Percentiles rank a stretch among this genome's conserved stretches.
These are phyloP conservation scores for Boletellus sp. DNA, from an alignment of 768 basidiomycete genomes.

Conservation along the genomic window DNA sequence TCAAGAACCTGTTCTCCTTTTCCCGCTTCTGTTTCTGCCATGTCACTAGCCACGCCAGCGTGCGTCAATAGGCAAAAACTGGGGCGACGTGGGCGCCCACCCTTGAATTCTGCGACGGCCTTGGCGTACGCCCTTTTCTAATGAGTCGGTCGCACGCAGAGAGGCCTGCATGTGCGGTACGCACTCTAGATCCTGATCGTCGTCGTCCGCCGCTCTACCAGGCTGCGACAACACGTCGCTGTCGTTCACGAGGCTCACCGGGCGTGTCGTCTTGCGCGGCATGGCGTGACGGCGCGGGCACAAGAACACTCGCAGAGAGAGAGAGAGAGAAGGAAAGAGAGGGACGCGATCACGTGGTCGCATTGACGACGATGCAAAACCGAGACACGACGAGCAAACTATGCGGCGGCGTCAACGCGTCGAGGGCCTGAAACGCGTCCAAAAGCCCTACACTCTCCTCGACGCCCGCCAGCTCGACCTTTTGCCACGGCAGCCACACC, in stretches of 20 bases:
- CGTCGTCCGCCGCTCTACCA: constrained; percentile 20
- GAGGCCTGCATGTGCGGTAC: background rate
- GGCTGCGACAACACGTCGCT: constrained; percentile 15
- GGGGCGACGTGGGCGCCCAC: constrained; percentile 8
- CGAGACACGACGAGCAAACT: constrained; percentile 29
- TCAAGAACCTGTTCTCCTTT: constrained; percentile 24
- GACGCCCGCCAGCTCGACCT: constrained; percentile 27
- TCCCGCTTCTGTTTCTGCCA: constrained; percentile 32
- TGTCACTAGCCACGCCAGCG: constrained; percentile 28
- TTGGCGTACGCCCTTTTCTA: constrained; percentile 27
- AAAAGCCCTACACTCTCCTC: constrained; percentile 11
- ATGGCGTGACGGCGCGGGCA: background rate
- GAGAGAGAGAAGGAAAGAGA: background rate
- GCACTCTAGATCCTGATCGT: constrained; percentile 29
- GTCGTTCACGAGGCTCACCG: constrained; percentile 10
- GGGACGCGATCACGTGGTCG: constrained; percentile 20
- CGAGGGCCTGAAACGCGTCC: constrained; percentile 21
- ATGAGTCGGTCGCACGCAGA: background rate
- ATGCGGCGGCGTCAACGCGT: constrained; percentile 27
- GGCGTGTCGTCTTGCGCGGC: constrained; percentile 9
- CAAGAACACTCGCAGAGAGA: too few species aligned
- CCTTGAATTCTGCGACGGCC: constrained; percentile 31
- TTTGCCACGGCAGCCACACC: constrained; percentile 50
- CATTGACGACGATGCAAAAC: constrained; percentile 19
- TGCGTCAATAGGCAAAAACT: background rate